A percentile compares a stretch with the other conserved stretches of the same genome.
Evolutionary conservation across 768 basidiomycete species (phyloP).

Genomic region (Termitomyces sp.): DNA sequence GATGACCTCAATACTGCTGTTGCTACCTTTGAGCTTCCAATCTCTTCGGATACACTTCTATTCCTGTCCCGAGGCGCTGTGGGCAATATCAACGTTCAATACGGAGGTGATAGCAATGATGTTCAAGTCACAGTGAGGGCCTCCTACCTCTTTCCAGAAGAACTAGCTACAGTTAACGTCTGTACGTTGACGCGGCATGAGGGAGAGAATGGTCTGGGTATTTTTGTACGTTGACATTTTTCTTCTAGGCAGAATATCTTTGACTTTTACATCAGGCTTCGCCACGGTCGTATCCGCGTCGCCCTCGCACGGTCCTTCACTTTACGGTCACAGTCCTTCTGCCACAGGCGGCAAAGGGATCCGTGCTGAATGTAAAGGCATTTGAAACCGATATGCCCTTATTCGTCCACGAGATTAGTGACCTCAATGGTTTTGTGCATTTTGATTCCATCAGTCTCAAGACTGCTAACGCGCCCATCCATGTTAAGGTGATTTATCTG

Average conservation of each 20-base stretch:
- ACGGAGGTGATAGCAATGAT: slow-evolving; percentile 12
- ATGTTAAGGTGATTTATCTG: slow-evolving; percentile 28
- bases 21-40: slow-evolving; percentile 21
- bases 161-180: slow-evolving; percentile 20
- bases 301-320: slow-evolving; percentile 6
- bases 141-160: slow-evolving; percentile 17
- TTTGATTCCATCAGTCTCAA: slow-evolving; percentile 37
- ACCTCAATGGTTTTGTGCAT: slow-evolving; percentile 29
- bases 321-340: slow-evolving; percentile 23
- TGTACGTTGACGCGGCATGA: slow-evolving; percentile 22
- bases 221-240: slow-evolving; percentile 23
- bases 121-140: slow-evolving; percentile 24
- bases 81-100: slow-evolving; percentile 22
- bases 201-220: slow-evolving; percentile 29
- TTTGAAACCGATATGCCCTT: slow-evolving; percentile 42
- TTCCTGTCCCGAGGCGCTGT: slow-evolving; percentile 25
- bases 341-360: slow-evolving; percentile 14
- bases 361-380: slow-evolving; percentile 31
- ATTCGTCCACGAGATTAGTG: slow-evolving; percentile 36
- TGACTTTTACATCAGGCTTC: slow-evolving; percentile 11
- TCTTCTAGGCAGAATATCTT: not conserved
- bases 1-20: slow-evolving; percentile 5
- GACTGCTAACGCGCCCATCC: slow-evolving; percentile 31
- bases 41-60: slow-evolving; percentile 24
- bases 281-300: not conserved